A percentile compares a stretch with the other conserved stretches of the same genome.
Conservation (phyloP, 495 filamentous ascomycete genomes). For the Penicillium dipodomyicola region DNA sequence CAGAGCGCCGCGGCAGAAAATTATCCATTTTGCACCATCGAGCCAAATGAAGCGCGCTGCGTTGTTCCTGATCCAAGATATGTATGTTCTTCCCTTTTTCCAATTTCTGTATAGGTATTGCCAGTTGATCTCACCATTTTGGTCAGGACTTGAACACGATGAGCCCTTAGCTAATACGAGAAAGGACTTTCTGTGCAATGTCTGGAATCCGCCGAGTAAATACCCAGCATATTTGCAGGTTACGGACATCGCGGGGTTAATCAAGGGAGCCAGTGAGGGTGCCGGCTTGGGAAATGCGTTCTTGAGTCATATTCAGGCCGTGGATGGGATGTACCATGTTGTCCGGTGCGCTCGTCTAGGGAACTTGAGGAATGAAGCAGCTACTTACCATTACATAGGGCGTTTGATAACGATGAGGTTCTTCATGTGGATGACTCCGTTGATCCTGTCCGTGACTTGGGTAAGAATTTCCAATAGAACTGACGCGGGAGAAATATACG, state of each 20-base stretch:
- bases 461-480: background rate
- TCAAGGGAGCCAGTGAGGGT: background rate
- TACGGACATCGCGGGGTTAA: background rate
- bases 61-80: conserved; percentile 1
- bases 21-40: conserved; percentile 1
- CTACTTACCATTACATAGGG: background rate
- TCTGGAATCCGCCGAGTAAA: background rate
- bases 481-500: background rate
- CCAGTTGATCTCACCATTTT: background rate
- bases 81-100: background rate
- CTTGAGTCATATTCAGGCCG: background rate
- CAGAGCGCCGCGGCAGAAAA: background rate
- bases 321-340: conserved; percentile 1
- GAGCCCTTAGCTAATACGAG: background rate
- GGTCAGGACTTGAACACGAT: no score
- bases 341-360: background rate
- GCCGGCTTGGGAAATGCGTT: background rate
- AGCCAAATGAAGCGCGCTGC: conserved; percentile 3
- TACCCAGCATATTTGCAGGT: background rate
- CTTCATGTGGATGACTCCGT: conserved; percentile 2
- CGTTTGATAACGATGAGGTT: conserved; percentile 1
- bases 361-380: background rate
- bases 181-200: background rate
- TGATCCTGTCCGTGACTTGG: background rate
- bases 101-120: background rate